These are phyloP conservation scores for Centaurea solstitialis DNA, from an alignment of 129 eudicot genomes.

Conservation along the genomic window DNA sequence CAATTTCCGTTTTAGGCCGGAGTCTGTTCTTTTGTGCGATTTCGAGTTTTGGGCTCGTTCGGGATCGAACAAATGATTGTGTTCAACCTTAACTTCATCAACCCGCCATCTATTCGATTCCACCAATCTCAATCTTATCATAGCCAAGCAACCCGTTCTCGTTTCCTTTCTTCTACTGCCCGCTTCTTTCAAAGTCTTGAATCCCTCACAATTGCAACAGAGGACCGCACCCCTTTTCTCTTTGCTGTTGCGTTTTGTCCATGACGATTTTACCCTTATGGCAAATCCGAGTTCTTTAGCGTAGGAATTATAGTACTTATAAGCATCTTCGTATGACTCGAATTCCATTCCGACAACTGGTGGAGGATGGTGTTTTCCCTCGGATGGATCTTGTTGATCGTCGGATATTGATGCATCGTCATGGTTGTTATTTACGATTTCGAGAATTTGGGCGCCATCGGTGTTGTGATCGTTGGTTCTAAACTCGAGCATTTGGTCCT, in stretches of 20 bases:
- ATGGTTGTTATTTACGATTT: slow-evolving; percentile 29
- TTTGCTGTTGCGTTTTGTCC: slow-evolving; percentile 88
- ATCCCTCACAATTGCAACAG: slow-evolving; percentile 95
- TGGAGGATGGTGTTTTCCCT: slow-evolving; percentile 29
- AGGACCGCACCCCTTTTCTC: slow-evolving; percentile 93
- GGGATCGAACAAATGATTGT: slow-evolving; percentile 82
- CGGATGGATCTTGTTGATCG: slow-evolving; percentile 26
- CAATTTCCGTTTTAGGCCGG: slow-evolving; percentile 54
- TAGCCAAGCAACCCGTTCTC: slow-evolving; percentile 84
- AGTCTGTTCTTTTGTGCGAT: slow-evolving; percentile 70
- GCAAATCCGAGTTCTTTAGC: slow-evolving; percentile 77
- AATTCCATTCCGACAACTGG: slow-evolving; percentile 84
- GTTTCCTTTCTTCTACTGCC: slow-evolving; percentile 80
- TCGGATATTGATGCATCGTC: slow-evolving; percentile 10
- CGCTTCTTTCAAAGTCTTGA: slow-evolving; percentile 80
- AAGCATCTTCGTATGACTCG: slow-evolving; percentile 75
- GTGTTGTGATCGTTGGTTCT: slow-evolving; percentile 37
- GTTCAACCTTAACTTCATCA: slow-evolving; percentile 84
- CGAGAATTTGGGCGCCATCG: slow-evolving; percentile 38
- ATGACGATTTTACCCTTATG: slow-evolving; percentile 82
- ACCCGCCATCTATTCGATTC: slow-evolving; percentile 82
- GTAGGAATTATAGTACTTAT: slow-evolving; percentile 60
- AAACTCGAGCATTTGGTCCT: slow-evolving; percentile 41
- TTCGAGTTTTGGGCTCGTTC: slow-evolving; percentile 72
- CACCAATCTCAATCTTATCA: slow-evolving; percentile 72